Evolutionary conservation across 1,139 yeast species (phyloP).

Genomic region (Suhomyces atakaporum): DNA sequence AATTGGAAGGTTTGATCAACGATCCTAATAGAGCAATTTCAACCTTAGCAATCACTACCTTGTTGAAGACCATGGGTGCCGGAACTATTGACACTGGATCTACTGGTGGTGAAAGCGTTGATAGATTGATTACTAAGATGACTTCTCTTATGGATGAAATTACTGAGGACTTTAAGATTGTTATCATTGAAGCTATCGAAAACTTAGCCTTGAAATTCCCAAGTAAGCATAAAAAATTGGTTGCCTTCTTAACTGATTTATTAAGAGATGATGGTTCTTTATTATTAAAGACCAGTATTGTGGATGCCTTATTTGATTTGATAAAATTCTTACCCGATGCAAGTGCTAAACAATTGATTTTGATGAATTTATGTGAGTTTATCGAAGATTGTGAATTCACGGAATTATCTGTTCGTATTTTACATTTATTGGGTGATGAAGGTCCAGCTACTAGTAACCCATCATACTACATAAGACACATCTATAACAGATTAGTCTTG

Average conservation of each 20-base stretch:
- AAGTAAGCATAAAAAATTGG: constrained; percentile 79
- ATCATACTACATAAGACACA: constrained; percentile 90
- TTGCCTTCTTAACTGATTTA: constrained; percentile 78
- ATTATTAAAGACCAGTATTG: constrained; percentile 79
- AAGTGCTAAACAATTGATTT: constrained; percentile 74
- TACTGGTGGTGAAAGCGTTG: constrained; percentile 67
- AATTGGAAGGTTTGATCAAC: constrained; percentile 82
- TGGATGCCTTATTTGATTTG: constrained; percentile 90
- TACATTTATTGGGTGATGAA: constrained; percentile 89
- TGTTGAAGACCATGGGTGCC: constrained; percentile 92
- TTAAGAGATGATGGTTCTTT: constrained; percentile 91
- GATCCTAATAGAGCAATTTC: constrained; percentile 91
- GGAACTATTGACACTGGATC: constrained; percentile 39
- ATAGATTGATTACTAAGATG: constrained; percentile 83
- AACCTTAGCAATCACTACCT: constrained; percentile 97
- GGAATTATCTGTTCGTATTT: constrained; percentile 85
- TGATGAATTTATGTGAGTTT: constrained; percentile 90
- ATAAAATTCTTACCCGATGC: constrained; percentile 80
- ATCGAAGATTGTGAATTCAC: constrained; percentile 98
- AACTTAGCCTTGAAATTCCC: constrained; percentile 93
- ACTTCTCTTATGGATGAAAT: constrained; percentile 90
- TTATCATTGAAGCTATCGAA: constrained; percentile 92
- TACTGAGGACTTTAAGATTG: constrained; percentile 92
- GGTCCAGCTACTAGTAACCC: constrained; percentile 90
- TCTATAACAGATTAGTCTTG: constrained; percentile 92